Conservation (phyloP, 805 yeast species). For the Kodamaea kaohsiungensis region DNA sequence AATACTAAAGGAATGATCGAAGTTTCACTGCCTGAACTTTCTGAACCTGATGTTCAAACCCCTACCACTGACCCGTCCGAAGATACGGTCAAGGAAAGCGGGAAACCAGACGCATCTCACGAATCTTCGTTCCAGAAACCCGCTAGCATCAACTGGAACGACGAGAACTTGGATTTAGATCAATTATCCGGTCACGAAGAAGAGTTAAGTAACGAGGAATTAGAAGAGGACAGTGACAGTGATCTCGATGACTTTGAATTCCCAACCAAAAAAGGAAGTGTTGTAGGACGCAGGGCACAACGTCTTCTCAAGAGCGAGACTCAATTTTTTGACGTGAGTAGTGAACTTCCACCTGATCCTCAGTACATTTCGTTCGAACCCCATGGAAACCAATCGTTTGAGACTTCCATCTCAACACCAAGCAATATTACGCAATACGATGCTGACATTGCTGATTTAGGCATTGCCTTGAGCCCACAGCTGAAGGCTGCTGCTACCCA, state of each 20-base stretch:
- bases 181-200: conserved; percentile 17
- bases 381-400: conserved; percentile 12
- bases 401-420: conserved; percentile 31
- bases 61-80: background rate
- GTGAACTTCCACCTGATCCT: conserved; percentile 12
- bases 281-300: background rate
- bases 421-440: conserved; percentile 40
- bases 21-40: background rate
- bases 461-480: conserved; percentile 43
- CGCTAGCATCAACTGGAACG: conserved; percentile 44
- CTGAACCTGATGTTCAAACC: background rate
- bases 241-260: conserved; percentile 4
- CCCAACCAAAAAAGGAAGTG: background rate
- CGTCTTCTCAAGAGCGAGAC: conserved; percentile 4
- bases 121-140: conserved; percentile 38
- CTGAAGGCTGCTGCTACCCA: conserved; percentile 16
- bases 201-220: background rate
- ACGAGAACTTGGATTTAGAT: conserved; percentile 33
- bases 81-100: background rate
- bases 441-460: conserved; percentile 44
- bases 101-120: conserved; percentile 15
- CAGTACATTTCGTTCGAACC: conserved; percentile 4
- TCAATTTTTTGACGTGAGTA: conserved; percentile 13
- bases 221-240: conserved; percentile 1
- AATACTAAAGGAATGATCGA: background rate